These are phyloP conservation scores for Russula earlei DNA, from an alignment of 768 basidiomycete genomes.

Conservation along the genomic window DNA sequence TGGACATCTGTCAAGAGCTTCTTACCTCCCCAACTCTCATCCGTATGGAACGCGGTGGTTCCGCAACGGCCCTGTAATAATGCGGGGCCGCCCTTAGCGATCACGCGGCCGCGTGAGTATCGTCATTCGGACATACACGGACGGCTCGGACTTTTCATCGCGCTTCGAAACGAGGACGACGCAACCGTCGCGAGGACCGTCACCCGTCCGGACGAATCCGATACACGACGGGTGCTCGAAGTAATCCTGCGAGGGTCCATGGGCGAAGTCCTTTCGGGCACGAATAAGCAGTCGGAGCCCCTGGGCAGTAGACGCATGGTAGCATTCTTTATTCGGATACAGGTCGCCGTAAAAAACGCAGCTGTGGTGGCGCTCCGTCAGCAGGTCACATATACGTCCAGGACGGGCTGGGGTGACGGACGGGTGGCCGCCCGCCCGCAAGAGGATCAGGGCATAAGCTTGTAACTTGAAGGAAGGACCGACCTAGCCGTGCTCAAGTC, in stretches of 20 bases:
- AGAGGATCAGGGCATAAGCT: slow-evolving; percentile 72
- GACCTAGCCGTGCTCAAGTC: slow-evolving; percentile 37
- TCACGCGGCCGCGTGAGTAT: neutral
- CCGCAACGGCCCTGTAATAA: neutral
- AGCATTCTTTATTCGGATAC: slow-evolving; percentile 63
- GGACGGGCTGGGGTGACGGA: slow-evolving; percentile 30
- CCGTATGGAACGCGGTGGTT: slow-evolving; percentile 36
- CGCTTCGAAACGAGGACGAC: slow-evolving; percentile 63
- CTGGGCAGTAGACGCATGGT: slow-evolving; percentile 40
- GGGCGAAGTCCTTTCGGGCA: slow-evolving; percentile 56
- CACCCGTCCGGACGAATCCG: slow-evolving; percentile 66
- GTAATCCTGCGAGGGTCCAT: slow-evolving; percentile 58
- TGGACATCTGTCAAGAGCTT: slow-evolving; percentile 26
- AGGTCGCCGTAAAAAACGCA: slow-evolving; percentile 86
- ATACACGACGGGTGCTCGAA: slow-evolving; percentile 51
- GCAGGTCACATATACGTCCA: neutral
- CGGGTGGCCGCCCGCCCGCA: slow-evolving; percentile 66
- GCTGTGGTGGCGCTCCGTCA: slow-evolving; percentile 29
- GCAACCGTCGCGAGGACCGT: slow-evolving; percentile 46
- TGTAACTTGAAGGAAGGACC: slow-evolving; percentile 63
- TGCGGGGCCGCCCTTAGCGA: neutral
- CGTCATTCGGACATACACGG: slow-evolving; percentile 11
- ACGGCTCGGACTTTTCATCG: slow-evolving; percentile 8
- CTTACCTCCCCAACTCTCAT: slow-evolving; percentile 62
- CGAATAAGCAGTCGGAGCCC: slow-evolving; percentile 48